Conservation (phyloP, 352 stramenopile species). For the Labyrinthula sp. region DNA sequence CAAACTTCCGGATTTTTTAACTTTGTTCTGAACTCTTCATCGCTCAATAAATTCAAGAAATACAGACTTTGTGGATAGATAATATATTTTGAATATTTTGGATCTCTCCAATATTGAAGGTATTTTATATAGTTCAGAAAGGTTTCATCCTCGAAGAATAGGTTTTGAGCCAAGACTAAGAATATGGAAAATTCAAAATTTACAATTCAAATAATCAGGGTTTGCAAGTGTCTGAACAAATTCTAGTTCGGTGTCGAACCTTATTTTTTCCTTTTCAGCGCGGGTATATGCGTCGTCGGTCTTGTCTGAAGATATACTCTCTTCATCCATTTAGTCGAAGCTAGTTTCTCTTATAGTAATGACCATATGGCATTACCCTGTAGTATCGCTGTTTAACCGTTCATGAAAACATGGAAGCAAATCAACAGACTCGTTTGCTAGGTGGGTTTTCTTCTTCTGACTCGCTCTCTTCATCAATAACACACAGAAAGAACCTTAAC, state of each 20-base stretch:
- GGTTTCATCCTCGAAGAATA: conserved; percentile 61
- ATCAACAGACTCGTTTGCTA: too few relatives aligned
- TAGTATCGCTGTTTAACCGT: too few relatives aligned
- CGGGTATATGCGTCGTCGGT: too few relatives aligned
- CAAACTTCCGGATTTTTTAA: conserved; percentile 18
- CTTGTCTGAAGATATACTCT: too few relatives aligned
- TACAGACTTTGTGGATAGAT: conserved; percentile 59
- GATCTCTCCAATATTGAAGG: conserved; percentile 70
- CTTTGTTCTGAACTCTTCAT: conserved; percentile 47
- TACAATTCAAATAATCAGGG: conserved; percentile 62
- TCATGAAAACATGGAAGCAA: too few relatives aligned
- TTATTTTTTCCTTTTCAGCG: conserved; percentile 58
- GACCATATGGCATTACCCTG: too few relatives aligned
- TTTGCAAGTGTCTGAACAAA: conserved; percentile 69
- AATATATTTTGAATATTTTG: conserved; percentile 67
- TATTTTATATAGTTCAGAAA: conserved; percentile 71
- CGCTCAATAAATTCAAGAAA: conserved; percentile 60
- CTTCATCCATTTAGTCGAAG: too few relatives aligned
- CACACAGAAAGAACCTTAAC: too few relatives aligned
- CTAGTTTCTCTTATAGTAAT: too few relatives aligned
- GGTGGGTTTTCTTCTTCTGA: too few relatives aligned
- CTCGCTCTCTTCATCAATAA: too few relatives aligned
- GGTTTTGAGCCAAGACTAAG: conserved; percentile 58
- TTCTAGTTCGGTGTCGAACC: conserved; percentile 71
- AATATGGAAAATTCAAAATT: conserved; percentile 1